Evolutionary conservation across 202 grass and related monocot genomes (phyloP).

Genomic region (Hordeum pubiflorum): DNA sequence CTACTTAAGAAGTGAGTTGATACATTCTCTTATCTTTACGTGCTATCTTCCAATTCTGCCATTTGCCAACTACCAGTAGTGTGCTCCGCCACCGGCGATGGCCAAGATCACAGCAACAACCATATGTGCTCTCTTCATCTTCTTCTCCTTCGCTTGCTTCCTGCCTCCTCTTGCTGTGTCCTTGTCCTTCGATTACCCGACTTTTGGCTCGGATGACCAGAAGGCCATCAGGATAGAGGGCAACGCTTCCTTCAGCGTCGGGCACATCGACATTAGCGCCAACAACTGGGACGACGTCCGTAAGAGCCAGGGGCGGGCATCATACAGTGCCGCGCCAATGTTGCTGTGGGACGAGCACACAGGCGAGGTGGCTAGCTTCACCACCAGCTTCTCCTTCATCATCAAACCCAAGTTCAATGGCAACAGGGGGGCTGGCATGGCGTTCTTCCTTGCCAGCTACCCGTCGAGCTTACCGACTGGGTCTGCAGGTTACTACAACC

Average conservation of each 20-base stretch:
- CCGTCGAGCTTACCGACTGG: neutral
- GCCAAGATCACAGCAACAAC: neutral
- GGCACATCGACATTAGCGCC: neutral
- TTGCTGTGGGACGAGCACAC: constrained; percentile 22
- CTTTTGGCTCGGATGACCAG: neutral
- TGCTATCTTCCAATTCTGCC: neutral
- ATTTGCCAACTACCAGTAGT: neutral
- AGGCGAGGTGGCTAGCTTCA: constrained; percentile 41
- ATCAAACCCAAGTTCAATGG: neutral
- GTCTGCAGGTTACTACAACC: neutral
- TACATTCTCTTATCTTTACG: neutral
- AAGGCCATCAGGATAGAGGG: neutral
- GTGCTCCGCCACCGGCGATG: constrained; percentile 11
- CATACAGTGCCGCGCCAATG: constrained; percentile 24
- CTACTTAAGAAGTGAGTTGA: neutral
- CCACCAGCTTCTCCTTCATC: constrained; percentile 29
- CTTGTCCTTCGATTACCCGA: constrained; percentile 28
- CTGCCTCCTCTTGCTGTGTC: neutral
- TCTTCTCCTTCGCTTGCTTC: neutral
- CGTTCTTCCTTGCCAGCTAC: constrained; percentile 41
- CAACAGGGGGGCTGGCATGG: constrained; percentile 29
- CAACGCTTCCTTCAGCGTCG: neutral
- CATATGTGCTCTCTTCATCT: neutral
- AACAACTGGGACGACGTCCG: neutral
- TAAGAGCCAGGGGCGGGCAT: constrained; percentile 4